These are phyloP conservation scores for Pseudocercospora pini-densiflorae DNA, from an alignment of 2,329 filamentous ascomycete species.

Conservation along the genomic window DNA sequence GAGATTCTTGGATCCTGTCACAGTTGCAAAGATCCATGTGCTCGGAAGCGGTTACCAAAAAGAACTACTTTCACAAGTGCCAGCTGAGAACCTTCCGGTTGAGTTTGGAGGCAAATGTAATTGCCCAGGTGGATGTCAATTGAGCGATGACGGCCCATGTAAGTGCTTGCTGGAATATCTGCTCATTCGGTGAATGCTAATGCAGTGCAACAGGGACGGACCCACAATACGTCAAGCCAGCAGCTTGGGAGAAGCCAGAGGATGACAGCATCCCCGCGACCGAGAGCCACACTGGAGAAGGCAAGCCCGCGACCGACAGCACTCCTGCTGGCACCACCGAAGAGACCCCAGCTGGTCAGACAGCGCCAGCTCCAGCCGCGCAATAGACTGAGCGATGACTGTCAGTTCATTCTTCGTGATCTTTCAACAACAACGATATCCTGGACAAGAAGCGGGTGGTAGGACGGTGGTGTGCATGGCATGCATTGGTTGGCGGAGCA, in stretches of 20 bases:
- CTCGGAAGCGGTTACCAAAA: conserved; percentile 80
- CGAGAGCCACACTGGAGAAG: conserved; percentile 38
- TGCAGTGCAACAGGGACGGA: conserved; percentile 59
- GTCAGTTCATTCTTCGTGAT: background rate
- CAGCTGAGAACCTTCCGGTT: conserved; percentile 86
- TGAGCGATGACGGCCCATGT: conserved; percentile 91
- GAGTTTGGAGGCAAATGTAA: conserved; percentile 82
- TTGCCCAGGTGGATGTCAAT: conserved; percentile 79
- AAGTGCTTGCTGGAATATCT: conserved; percentile 22
- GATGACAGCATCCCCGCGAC: conserved; percentile 40
- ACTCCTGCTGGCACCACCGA: conserved; percentile 26
- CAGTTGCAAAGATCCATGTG: conserved; percentile 93
- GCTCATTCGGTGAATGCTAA: conserved; percentile 18
- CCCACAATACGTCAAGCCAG: conserved; percentile 65
- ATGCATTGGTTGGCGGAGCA: background rate
- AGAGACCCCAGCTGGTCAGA: conserved; percentile 32
- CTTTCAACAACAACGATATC: background rate
- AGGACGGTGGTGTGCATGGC: conserved; percentile 14
- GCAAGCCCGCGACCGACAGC: conserved; percentile 30
- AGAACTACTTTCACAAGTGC: conserved; percentile 82
- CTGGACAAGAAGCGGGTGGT: conserved; percentile 10
- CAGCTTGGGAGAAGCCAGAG: conserved; percentile 52
- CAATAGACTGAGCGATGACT: conserved; percentile 18
- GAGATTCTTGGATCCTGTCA: conserved; percentile 95
- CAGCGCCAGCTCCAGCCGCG: conserved; percentile 26